Percentiles rank a stretch among this genome's conserved stretches.
Conservation (phyloP, 2,329 filamentous ascomycete genomes). For the Tothia fuscella region DNA sequence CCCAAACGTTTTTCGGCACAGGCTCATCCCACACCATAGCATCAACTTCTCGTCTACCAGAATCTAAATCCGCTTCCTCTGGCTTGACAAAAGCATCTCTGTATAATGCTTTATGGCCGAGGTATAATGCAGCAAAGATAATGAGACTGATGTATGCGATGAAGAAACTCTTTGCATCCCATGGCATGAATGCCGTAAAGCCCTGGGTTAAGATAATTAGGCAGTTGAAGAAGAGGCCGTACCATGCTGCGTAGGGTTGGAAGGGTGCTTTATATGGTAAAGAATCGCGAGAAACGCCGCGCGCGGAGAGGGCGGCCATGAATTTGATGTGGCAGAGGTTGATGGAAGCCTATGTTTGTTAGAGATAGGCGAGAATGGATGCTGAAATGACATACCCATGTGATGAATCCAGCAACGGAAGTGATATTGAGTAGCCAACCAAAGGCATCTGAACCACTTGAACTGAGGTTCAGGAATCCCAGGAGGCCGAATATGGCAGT, state of each 20-base stretch:
- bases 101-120: constrained; percentile 42
- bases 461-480: constrained; percentile 31
- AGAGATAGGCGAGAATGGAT: no score
- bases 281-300: constrained; percentile 22
- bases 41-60: constrained; percentile 27
- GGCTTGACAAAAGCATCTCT: constrained; percentile 28
- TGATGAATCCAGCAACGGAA: constrained; percentile 33
- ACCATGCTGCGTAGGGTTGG: constrained; percentile 30
- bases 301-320: constrained; percentile 24
- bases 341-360: no score
- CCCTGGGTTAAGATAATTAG: constrained; percentile 60
- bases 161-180: constrained; percentile 25
- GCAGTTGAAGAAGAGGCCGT: constrained; percentile 21
- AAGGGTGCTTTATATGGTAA: constrained; percentile 29
- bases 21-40: constrained; percentile 10
- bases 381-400: no score
- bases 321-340: constrained; percentile 30
- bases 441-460: constrained; percentile 27
- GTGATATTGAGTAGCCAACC: constrained; percentile 33
- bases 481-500: constrained; percentile 27
- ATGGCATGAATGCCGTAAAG: constrained; percentile 30
- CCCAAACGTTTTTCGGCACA: background rate
- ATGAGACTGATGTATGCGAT: constrained; percentile 28
- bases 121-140: constrained; percentile 38
- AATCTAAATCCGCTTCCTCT: constrained; percentile 30